Base-by-base conservation (phyloP, 2,329 filamentous ascomycete species). In the Neurospora crassa region DNA sequence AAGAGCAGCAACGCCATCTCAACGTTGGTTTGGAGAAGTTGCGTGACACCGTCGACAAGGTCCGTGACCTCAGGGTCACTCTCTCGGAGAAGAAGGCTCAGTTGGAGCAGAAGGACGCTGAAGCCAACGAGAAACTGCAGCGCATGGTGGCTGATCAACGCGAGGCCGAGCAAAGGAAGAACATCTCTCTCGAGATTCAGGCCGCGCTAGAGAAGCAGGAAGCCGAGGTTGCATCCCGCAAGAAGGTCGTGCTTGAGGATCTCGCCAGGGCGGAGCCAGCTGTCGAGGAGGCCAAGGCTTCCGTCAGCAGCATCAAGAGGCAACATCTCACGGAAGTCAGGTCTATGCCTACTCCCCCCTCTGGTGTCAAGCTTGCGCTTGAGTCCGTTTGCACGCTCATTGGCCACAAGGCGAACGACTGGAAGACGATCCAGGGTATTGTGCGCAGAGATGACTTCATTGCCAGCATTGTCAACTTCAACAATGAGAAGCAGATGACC, bases 21-120 rank as follows among this genome's bases (percentile, higher is more conserved):
- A 99, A 99, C 78, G 94, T 98, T 71, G 96, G 96, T 86, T 88
- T 99, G 1, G 96, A 99, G 84, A 99, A 99, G 81, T 86, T 99
- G 40, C 89, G 93, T 76, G 96, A 98, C 82, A 99, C 96, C 2
- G 94, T 98, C 29, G 94, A 97, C 81, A 98, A 99, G 84, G 96
- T 99, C 71, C 90, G 93, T 73, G 95, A 98, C 80, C 86, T 99
- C 72, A 91, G 95, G 77, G 90, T 89, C 76, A 97, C 94, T 81
- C 86, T 99, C 71, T 94, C 94, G 1, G 91, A 96, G 81, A 99
- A 99, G 87, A 96, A 97, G 83, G 89, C 87, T 1, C 93, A 98
- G 80, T 86, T 99, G 8, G 94, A 97, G 80, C 91, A 90, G 80
- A 99, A 99, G 83, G 93, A 97, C 78, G 90, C 90, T 2, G 95